Evolutionary conservation across 1,139 yeast species (phyloP).

Genomic region (Nakaseomyces uthaithaninus): DNA sequence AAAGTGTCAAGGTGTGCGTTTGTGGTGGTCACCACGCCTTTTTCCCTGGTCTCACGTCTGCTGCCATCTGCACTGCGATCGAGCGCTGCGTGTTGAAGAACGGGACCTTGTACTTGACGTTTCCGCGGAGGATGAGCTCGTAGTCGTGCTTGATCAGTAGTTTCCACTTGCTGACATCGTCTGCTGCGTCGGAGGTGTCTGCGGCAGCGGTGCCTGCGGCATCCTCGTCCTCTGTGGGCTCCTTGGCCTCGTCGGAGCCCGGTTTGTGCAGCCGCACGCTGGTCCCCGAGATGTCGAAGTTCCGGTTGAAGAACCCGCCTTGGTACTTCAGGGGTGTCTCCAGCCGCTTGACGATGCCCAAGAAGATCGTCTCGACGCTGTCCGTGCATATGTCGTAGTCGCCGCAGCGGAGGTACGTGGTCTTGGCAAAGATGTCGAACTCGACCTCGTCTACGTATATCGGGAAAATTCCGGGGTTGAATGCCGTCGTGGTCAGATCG

Average conservation of each 20-base stretch:
- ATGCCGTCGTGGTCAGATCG: conserved; percentile 67
- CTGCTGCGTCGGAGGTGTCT: conserved; percentile 30
- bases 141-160: conserved; percentile 72
- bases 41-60: conserved; percentile 15
- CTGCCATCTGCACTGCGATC: conserved; percentile 54
- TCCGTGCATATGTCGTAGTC: conserved; percentile 2
- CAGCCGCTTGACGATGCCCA: conserved; percentile 59
- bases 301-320: conserved; percentile 70
- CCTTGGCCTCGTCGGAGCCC: conserved; percentile 46
- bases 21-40: neutral
- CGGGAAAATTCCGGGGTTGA: conserved; percentile 79
- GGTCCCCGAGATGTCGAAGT: conserved; percentile 48
- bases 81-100: conserved; percentile 49
- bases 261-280: conserved; percentile 70
- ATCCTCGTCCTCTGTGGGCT: neutral
- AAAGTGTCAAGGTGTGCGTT: no score
- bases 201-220: neutral
- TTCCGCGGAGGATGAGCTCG: conserved; percentile 78
- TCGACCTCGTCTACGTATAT: conserved; percentile 61
- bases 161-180: conserved; percentile 54
- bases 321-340: conserved; percentile 69
- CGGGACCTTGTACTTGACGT: conserved; percentile 67
- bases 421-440: conserved; percentile 80
- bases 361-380: conserved; percentile 53
- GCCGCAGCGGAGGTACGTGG: conserved; percentile 40